A percentile compares a stretch with the other conserved stretches of the same genome.
phyloP scores from a whole-genome alignment of 169 alveolate species.

The Prorocentrum cordatum region DNA sequence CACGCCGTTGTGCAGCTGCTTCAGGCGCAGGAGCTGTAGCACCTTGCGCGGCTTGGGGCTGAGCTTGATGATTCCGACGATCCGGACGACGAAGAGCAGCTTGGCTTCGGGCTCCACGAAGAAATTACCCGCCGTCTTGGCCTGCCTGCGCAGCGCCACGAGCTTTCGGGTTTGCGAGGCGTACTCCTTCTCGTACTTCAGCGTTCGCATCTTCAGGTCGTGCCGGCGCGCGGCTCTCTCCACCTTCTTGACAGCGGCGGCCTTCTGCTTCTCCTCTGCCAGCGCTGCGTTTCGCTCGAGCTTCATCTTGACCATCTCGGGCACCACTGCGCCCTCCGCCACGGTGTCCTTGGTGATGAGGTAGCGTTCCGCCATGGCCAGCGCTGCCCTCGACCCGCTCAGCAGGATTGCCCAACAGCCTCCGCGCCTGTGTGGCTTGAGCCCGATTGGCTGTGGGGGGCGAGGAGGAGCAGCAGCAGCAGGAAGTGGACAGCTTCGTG shows the following conservation, averaged over 20 bases:
- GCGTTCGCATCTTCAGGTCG: slow-evolving; percentile 72
- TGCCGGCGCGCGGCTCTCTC: slow-evolving; percentile 45
- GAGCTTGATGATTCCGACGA: slow-evolving; percentile 86
- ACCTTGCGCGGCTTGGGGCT: slow-evolving; percentile 94
- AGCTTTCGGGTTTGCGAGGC: background rate
- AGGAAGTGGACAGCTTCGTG: no score
- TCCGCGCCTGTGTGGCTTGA: no score
- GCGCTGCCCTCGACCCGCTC: no score
- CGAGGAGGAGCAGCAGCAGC: no score
- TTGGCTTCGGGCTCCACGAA: slow-evolving; percentile 72
- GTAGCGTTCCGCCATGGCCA: slow-evolving; percentile 59
- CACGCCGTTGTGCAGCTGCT: slow-evolving; percentile 96
- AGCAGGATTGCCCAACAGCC: no score
- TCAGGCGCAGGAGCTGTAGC: slow-evolving; percentile 92
- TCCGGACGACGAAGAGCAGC: slow-evolving; percentile 74
- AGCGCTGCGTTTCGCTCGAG: slow-evolving; percentile 70
- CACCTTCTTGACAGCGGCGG: slow-evolving; percentile 27
- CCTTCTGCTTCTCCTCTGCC: slow-evolving; percentile 61
- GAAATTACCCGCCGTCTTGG: slow-evolving; percentile 73
- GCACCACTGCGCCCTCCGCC: slow-evolving; percentile 51
- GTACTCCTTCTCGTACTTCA: slow-evolving; percentile 72
- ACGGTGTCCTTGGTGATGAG: slow-evolving; percentile 22
- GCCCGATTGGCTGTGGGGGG: no score
- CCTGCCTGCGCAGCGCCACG: slow-evolving; percentile 4
- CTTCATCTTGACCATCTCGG: slow-evolving; percentile 71